These are phyloP conservation scores for Myxozyma geophila DNA, from an alignment of 805 yeast species.

Conservation along the genomic window DNA sequence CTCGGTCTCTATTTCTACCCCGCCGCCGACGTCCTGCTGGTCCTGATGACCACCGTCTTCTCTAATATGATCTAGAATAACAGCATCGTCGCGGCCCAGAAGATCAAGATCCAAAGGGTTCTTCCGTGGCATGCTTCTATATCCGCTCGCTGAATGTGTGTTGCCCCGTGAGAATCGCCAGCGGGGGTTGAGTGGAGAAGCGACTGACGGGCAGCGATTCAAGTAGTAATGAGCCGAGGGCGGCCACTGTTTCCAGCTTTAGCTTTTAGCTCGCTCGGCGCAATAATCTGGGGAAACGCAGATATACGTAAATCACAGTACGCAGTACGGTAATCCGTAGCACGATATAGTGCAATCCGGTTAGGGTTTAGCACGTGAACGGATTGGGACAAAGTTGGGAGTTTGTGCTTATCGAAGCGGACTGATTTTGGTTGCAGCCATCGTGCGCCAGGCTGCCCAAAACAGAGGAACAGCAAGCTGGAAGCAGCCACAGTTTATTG, in stretches of 20 bases:
- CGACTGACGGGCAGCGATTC: no score
- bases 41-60: conserved; percentile 4
- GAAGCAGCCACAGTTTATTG: no score
- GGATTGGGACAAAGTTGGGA: not conserved
- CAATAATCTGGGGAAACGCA: not conserved
- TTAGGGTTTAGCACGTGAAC: not conserved
- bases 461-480: not conserved
- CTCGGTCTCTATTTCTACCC: conserved; percentile 22
- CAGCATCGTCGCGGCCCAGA: conserved; percentile 30
- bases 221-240: not conserved
- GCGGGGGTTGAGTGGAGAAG: no score
- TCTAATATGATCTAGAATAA: conserved; percentile 30
- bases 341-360: not conserved
- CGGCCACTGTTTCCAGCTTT: not conserved
- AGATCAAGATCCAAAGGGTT: conserved; percentile 28
- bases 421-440: not conserved
- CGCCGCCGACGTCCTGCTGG: conserved; percentile 2
- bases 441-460: not conserved
- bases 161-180: no score
- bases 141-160: not conserved
- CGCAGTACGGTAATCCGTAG: not conserved
- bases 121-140: conserved; percentile 10
- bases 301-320: not conserved
- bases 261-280: not conserved
- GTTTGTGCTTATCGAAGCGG: not conserved